These are phyloP conservation scores for Erodium moschatum DNA, from an alignment of 441 rosid species.

Conservation along the genomic window DNA sequence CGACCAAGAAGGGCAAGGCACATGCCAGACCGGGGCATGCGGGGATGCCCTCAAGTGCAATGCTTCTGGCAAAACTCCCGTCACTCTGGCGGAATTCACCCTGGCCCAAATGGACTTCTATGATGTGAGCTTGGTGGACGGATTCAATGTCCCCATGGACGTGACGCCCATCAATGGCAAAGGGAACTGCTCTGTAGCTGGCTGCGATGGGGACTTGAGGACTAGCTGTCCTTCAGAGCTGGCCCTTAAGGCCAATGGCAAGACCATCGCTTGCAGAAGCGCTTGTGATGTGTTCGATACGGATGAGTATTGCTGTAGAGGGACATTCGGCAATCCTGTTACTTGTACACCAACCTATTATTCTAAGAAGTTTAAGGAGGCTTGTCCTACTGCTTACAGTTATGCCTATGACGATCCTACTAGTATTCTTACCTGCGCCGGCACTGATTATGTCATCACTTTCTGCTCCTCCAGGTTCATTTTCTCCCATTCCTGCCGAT, in stretches of 20 bases:
- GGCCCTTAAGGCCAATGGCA: slow-evolving; percentile 48
- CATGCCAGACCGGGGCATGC: slow-evolving; percentile 72
- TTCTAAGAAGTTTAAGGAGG: slow-evolving; percentile 69
- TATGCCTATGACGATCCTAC: slow-evolving; percentile 92
- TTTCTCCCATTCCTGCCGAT: too few species aligned
- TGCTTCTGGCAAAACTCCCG: slow-evolving; percentile 58
- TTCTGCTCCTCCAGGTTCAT: slow-evolving; percentile 61
- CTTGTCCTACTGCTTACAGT: slow-evolving; percentile 82
- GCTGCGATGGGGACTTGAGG: slow-evolving; percentile 58
- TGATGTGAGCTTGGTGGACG: slow-evolving; percentile 88
- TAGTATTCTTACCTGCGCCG: slow-evolving; percentile 67
- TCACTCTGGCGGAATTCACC: slow-evolving; percentile 83
- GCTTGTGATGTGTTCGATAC: slow-evolving; percentile 89
- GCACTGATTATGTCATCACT: slow-evolving; percentile 57
- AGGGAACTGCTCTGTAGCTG: slow-evolving; percentile 61
- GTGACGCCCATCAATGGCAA: slow-evolving; percentile 61
- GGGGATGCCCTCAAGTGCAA: slow-evolving; percentile 47
- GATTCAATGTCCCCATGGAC: slow-evolving; percentile 58
- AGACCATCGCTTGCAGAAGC: slow-evolving; percentile 62
- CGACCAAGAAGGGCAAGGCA: slow-evolving; percentile 50
- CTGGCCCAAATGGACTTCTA: slow-evolving; percentile 44
- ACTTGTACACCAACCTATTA: slow-evolving; percentile 64
- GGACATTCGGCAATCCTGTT: slow-evolving; percentile 50
- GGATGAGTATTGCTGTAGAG: slow-evolving; percentile 82
- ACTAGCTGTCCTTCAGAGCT: slow-evolving; percentile 56